Evolutionary conservation across 2,329 filamentous ascomycete genomes (phyloP), one percentile per base, ranked within the genome.

Genomic region (Epichloe coenophiala): DNA sequence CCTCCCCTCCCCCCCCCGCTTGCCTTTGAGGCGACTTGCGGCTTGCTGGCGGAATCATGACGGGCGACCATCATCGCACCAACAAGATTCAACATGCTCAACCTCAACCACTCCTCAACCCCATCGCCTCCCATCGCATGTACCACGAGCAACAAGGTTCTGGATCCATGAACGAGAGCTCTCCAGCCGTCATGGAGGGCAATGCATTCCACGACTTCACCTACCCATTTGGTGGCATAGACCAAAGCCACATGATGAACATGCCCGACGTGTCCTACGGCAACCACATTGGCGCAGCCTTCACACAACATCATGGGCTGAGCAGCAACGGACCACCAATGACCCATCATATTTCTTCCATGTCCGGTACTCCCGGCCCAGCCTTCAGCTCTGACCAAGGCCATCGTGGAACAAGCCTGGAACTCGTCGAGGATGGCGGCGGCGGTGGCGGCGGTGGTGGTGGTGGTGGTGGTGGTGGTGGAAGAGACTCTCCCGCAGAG

Each of bases 141-240:
- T 63, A 60, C 51, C 57, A 52, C 31, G 52, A 50, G 13, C 55
- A 45, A 33, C 55, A 45, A 33, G 52, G 54, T 49, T 54, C 58
- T 52, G 51, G 54, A 40, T 50, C 54, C 52, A 54, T 60, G 50
- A 56, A 58, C 37, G 54, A 56, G 47, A 52, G 47, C 31, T 53
- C 56, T 35, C 51, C 56, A 36, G 50, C 57, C 55, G 59, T 72
- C 58, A 70, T 75, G 58, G 71, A 76, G 55, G 57, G 67, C 36
- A 63, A 71, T 15, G 71, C 74, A 46, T 80, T 79, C 37, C 63
- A 72, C 12, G 72, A 74, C 47, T 80, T 80, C 58, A 66, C 68
- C 54, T 80, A 78, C 58, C 59, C 73, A 3, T 79, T 74, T 57
- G 63, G 61, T 52, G 61, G 54, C 54, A 59, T 65, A 17, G 65